These are phyloP conservation scores for Monosporascus sp. DNA, from an alignment of 2,329 filamentous ascomycete species.

Conservation along the genomic window DNA sequence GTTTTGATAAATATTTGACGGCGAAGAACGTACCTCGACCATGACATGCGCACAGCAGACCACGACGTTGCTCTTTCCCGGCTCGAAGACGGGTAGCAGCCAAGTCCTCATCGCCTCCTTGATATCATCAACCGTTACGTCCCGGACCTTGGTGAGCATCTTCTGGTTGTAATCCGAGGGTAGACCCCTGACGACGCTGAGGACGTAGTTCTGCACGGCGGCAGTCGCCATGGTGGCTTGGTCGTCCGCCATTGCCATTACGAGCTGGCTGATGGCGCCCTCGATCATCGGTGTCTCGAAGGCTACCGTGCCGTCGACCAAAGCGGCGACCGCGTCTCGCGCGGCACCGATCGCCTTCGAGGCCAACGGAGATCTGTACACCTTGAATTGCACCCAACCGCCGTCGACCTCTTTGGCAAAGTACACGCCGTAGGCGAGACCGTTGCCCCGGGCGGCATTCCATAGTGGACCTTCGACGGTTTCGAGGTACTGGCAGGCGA, in stretches of 20 bases:
- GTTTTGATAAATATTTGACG: too few species aligned
- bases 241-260: conserved; percentile 80
- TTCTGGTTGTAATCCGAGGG: conserved; percentile 72
- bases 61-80: conserved; percentile 76
- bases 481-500: conserved; percentile 87
- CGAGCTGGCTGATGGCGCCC: conserved; percentile 84
- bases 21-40: conserved; percentile 61
- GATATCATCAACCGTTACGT: conserved; percentile 72
- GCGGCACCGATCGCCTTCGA: conserved; percentile 80
- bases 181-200: conserved; percentile 72
- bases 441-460: conserved; percentile 87
- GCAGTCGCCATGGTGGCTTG: conserved; percentile 80
- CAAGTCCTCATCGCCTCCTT: conserved; percentile 67
- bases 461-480: conserved; percentile 91
- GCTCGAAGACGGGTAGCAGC: conserved; percentile 73
- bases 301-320: conserved; percentile 63
- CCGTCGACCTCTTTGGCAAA: conserved; percentile 75
- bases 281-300: conserved; percentile 83
- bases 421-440: conserved; percentile 82
- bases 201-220: conserved; percentile 76
- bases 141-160: conserved; percentile 71
- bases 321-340: conserved; percentile 66
- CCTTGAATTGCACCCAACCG: conserved; percentile 75
- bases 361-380: conserved; percentile 86
- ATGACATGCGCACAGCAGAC: conserved; percentile 84